Evolutionary conservation across 441 rosid species (phyloP).

Genomic region (Populus hybrid): DNA sequence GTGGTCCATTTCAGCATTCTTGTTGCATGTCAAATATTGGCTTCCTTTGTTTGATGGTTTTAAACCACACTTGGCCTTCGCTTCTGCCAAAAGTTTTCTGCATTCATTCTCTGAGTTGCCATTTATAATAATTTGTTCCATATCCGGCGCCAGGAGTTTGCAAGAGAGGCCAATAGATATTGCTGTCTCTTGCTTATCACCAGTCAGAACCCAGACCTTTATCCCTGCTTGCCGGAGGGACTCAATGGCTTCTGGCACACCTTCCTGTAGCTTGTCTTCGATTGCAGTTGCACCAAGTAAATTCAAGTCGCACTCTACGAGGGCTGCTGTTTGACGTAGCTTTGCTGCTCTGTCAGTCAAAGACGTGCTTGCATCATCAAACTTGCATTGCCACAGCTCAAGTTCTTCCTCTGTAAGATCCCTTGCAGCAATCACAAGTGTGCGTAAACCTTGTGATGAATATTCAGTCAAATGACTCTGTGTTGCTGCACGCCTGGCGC

Average conservation of each 20-base stretch:
- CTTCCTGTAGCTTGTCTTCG: slow-evolving; percentile 19
- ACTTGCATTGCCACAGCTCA: slow-evolving; percentile 59
- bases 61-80: slow-evolving; percentile 48
- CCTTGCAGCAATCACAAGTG: slow-evolving; percentile 70
- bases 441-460: slow-evolving; percentile 67
- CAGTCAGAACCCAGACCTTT: slow-evolving; percentile 82
- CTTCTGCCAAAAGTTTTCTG: slow-evolving; percentile 57
- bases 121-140: slow-evolving; percentile 67
- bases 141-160: slow-evolving; percentile 57
- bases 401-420: slow-evolving; percentile 66
- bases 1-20: slow-evolving; percentile 26
- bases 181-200: slow-evolving; percentile 85
- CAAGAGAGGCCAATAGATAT: slow-evolving; percentile 73
- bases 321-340: slow-evolving; percentile 64
- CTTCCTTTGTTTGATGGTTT: slow-evolving; percentile 31
- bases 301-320: slow-evolving; percentile 56
- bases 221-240: slow-evolving; percentile 80
- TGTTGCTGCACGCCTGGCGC: slow-evolving; percentile 39
- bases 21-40: slow-evolving; percentile 11
- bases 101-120: slow-evolving; percentile 67
- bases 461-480: slow-evolving; percentile 59
- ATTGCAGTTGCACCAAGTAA: slow-evolving; percentile 73
- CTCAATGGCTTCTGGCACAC: slow-evolving; percentile 79
- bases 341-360: slow-evolving; percentile 60
- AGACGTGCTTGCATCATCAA: slow-evolving; percentile 74